Conservation (phyloP, 2,329 filamentous ascomycete genomes). For the Coniochaeta sp. region DNA sequence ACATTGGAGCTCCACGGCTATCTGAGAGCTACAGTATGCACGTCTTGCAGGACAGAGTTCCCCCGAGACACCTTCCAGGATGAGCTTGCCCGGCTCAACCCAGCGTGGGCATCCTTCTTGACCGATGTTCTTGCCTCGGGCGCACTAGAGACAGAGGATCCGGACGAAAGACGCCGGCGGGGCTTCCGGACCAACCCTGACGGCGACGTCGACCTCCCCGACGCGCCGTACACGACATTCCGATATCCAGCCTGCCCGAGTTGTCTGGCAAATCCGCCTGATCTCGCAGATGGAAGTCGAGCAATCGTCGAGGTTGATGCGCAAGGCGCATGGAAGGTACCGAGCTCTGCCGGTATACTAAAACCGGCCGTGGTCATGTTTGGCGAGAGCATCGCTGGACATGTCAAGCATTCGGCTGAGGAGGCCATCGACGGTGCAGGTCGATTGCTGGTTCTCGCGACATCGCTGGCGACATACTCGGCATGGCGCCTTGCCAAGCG, state of each 20-base stretch:
- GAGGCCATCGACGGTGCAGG: constrained; percentile 69
- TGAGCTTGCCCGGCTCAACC: constrained; percentile 72
- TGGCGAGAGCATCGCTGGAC: constrained; percentile 71
- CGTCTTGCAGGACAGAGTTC: constrained; percentile 67
- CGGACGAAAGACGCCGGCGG: constrained; percentile 55
- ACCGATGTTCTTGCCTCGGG: constrained; percentile 63
- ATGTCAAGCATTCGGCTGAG: constrained; percentile 71
- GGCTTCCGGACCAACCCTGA: constrained; percentile 86
- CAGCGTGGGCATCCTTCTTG: constrained; percentile 75
- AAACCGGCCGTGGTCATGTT: constrained; percentile 97
- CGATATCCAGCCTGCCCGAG: constrained; percentile 83
- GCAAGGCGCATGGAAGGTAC: constrained; percentile 70
- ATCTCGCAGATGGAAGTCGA: constrained; percentile 41
- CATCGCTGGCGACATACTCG: constrained; percentile 88
- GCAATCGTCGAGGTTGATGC: constrained; percentile 61
- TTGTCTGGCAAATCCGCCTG: constrained; percentile 61
- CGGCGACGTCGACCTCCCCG: constrained; percentile 85
- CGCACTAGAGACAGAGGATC: constrained; percentile 71
- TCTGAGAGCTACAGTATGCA: constrained; percentile 72
- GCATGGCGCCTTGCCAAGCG: constrained; percentile 84
- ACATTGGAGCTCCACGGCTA: constrained; percentile 91
- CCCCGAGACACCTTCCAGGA: constrained; percentile 68
- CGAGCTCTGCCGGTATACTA: constrained; percentile 67
- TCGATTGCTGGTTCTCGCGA: constrained; percentile 73
- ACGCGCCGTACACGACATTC: constrained; percentile 82